Conservation (phyloP, 345 rosid genomes). For the Sisymbrium irio region DNA sequence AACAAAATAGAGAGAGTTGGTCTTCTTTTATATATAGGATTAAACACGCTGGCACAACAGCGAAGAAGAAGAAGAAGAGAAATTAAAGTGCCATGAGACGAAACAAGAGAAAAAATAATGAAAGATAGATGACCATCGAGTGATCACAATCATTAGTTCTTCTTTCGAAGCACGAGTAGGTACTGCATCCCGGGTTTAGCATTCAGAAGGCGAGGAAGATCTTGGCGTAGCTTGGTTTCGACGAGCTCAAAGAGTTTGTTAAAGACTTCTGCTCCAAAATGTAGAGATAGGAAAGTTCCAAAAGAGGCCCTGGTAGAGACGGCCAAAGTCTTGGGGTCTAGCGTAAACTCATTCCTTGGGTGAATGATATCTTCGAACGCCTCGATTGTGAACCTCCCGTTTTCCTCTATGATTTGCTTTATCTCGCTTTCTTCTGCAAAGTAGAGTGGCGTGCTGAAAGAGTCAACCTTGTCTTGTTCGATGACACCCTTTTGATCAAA, state of each 20-base stretch:
- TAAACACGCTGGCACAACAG: too few species aligned
- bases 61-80: too few species aligned
- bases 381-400: constrained; percentile 19
- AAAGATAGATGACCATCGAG: too few species aligned
- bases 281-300: constrained; percentile 4
- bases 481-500: neutral
- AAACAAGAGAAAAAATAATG: too few species aligned
- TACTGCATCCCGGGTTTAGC: constrained; percentile 11
- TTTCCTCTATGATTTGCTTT: constrained; percentile 10
- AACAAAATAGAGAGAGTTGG: too few species aligned
- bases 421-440: neutral
- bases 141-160: neutral
- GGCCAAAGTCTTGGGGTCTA: constrained; percentile 15
- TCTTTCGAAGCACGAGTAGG: constrained; percentile 10
- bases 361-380: constrained; percentile 20
- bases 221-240: neutral
- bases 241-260: constrained; percentile 9
- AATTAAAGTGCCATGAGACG: too few species aligned
- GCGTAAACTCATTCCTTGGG: neutral
- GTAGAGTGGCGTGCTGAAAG: constrained; percentile 20
- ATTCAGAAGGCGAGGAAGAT: neutral
- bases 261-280: neutral
- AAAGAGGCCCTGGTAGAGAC: neutral
- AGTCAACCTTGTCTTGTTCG: constrained; percentile 26
- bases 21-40: too few species aligned